Evolutionary conservation across 1,139 yeast species (phyloP).

Genomic region (Pichia sp.): DNA sequence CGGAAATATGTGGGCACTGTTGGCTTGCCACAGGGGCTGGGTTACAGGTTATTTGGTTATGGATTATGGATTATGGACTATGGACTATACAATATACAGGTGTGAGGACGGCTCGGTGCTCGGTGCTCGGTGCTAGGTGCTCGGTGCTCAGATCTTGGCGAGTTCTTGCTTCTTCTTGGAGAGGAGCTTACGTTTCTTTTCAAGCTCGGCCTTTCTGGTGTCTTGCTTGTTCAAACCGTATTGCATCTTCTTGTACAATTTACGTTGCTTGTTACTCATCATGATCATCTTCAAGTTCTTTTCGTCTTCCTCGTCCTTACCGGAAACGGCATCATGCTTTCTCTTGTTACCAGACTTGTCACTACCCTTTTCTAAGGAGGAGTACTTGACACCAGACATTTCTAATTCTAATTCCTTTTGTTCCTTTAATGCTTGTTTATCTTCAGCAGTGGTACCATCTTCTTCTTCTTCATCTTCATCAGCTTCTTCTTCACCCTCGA

Average conservation of each 20-base stretch:
- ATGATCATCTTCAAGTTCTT: slow-evolving; percentile 91
- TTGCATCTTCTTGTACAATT: slow-evolving; percentile 93
- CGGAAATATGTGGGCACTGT: too few species aligned
- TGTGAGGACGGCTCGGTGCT: not conserved
- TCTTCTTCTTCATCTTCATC: slow-evolving; percentile 40
- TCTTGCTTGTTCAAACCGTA: slow-evolving; percentile 87
- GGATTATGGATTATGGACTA: too few species aligned
- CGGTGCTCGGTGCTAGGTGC: slow-evolving; percentile 11
- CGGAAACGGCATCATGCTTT: slow-evolving; percentile 73
- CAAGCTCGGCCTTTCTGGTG: slow-evolving; percentile 68
- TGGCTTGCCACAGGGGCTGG: too few species aligned
- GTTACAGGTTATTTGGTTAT: too few species aligned
- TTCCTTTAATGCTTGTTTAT: slow-evolving; percentile 53
- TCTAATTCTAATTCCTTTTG: slow-evolving; percentile 90
- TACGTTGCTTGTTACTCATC: slow-evolving; percentile 98
- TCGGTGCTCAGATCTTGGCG: slow-evolving; percentile 9
- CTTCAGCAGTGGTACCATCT: slow-evolving; percentile 42
- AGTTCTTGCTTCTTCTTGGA: slow-evolving; percentile 43
- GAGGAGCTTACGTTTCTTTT: slow-evolving; percentile 75
- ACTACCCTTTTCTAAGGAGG: slow-evolving; percentile 45
- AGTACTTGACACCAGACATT: slow-evolving; percentile 79
- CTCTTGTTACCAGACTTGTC: slow-evolving; percentile 35
- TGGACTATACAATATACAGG: not conserved
- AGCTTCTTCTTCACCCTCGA: slow-evolving; percentile 47
- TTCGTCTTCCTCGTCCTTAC: slow-evolving; percentile 68